phyloP scores from a whole-genome alignment of 441 rosid species.

The Hypseocharis bilobata region DNA sequence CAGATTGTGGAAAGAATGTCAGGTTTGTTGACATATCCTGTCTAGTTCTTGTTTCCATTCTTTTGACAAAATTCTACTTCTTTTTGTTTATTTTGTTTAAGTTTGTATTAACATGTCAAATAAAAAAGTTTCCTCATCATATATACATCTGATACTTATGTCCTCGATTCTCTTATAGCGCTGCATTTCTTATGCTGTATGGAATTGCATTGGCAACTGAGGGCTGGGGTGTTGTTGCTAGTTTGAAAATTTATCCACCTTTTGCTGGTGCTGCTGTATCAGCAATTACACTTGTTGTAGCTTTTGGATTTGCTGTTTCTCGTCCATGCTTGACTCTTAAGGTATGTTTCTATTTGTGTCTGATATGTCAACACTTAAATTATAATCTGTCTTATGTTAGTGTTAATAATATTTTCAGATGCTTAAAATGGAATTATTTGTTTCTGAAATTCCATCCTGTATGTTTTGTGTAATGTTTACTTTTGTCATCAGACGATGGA shows the following conservation, averaged over 20 bases:
- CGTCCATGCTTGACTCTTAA: constrained; percentile 96
- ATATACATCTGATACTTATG: constrained; percentile 19
- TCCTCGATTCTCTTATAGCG: constrained; percentile 39
- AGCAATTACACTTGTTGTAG: constrained; percentile 92
- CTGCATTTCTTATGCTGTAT: constrained; percentile 91
- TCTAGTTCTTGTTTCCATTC: constrained; percentile 7
- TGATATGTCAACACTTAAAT: constrained; percentile 8
- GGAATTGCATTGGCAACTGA: constrained; percentile 98
- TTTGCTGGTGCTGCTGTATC: constrained; percentile 99
- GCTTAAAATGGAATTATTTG: too few relatives aligned
- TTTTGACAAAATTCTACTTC: constrained; percentile 3
- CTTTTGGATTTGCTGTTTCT: constrained; percentile 99
- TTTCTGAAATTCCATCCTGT: neutral
- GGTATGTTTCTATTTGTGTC: constrained; percentile 34
- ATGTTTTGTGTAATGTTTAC: constrained; percentile 12
- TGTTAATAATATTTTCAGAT: too few relatives aligned
- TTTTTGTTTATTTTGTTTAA: too few relatives aligned
- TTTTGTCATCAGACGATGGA: constrained; percentile 78
- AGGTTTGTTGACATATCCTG: constrained; percentile 49
- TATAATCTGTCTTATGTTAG: too few relatives aligned
- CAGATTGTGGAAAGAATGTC: constrained; percentile 96
- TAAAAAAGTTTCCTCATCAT: neutral
- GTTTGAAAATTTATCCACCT: constrained; percentile 94
- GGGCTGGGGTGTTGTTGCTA: constrained; percentile 99
- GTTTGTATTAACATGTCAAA: constrained; percentile 8